Evolutionary conservation across 768 basidiomycete genomes (phyloP).

Genomic region (Podaxis pistillaris): DNA sequence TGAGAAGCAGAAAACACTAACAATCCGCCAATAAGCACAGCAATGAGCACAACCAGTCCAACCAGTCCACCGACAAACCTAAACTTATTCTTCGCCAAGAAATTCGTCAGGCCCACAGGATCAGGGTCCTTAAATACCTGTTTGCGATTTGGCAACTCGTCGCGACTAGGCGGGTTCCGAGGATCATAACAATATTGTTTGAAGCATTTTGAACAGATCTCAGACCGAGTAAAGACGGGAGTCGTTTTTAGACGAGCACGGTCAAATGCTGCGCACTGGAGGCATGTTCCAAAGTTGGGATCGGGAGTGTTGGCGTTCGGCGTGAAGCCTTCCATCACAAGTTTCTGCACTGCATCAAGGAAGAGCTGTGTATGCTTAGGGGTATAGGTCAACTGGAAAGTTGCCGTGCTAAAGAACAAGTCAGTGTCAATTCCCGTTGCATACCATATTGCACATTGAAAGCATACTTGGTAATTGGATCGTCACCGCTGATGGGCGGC

Average conservation of each 20-base stretch:
- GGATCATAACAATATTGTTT: conserved; percentile 56
- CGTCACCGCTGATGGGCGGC: conserved; percentile 60
- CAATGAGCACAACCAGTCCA: conserved; percentile 41
- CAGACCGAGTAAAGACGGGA: conserved; percentile 36
- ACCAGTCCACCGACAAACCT: conserved; percentile 47
- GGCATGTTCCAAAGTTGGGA: conserved; percentile 60
- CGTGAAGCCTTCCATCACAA: conserved; percentile 57
- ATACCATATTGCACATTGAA: neutral
- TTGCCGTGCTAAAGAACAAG: conserved; percentile 42
- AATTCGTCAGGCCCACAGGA: conserved; percentile 43
- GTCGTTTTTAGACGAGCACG: conserved; percentile 43
- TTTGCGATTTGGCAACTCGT: conserved; percentile 43
- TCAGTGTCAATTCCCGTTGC: neutral
- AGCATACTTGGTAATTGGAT: conserved; percentile 64
- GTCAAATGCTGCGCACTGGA: conserved; percentile 64
- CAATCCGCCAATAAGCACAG: conserved; percentile 34
- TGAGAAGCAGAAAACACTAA: conserved; percentile 25
- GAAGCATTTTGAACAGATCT: conserved; percentile 44
- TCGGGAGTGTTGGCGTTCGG: conserved; percentile 61
- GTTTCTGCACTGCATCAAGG: conserved; percentile 58
- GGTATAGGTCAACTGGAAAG: conserved; percentile 63
- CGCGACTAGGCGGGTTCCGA: conserved; percentile 38
- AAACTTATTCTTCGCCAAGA: conserved; percentile 44
- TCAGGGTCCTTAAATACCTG: conserved; percentile 54
- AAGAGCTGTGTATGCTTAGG: conserved; percentile 51